Evolutionary conservation across 2,329 filamentous ascomycete species (phyloP), one percentile per base, ranked within the genome.

Genomic region (Alternaria ventricosa): DNA sequence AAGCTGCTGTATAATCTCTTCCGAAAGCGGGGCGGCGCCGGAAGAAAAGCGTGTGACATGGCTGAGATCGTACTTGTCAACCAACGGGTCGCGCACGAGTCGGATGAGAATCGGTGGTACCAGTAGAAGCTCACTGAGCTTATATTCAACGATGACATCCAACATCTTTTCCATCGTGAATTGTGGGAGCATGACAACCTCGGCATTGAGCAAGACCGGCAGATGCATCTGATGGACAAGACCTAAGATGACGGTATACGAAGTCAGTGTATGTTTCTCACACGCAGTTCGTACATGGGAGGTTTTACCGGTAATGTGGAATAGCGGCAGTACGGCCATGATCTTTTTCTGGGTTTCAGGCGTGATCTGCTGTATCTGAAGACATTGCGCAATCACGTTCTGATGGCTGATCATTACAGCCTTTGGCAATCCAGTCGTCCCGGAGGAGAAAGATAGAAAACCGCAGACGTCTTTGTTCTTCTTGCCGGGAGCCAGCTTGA

Each of bases 161-260:
- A 88, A 80, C 75, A 83, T 88, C 0, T 75, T 71, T 30, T 84
- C 78, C 13, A 87, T 88, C n/a, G 84, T 88, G 78, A 91, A 92
- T 6, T 83, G 76, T 0, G 88, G 87, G 1, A 91, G 82, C 84
- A 91, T 89, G 73, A 88, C 84, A 28, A 91, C 88, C 69, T 90
- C 85, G n/a, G 87, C 87, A 71, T 91, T 90, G 45, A 90, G 79
- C 9, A 88, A 75, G 27, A 90, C 77, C 0, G 89, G 89, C 0
- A 91, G 81, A 71, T 91, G 88, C 63, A 91, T 83, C 41, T 86
- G 79, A 22, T 79, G 76, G 12, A 80, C 20, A 22, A 22, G 20
- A 22, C 20, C 20, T 22, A 22, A 22, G 4, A 22, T 22, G 20
- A 22, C 20, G 20, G 20, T 22, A 4, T n/a, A 36, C 33, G 4